Evolutionary conservation across 73 alveolate genomes (phyloP), one percentile per base, ranked within the genome.

Genomic region (Paramecium bursaria): DNA sequence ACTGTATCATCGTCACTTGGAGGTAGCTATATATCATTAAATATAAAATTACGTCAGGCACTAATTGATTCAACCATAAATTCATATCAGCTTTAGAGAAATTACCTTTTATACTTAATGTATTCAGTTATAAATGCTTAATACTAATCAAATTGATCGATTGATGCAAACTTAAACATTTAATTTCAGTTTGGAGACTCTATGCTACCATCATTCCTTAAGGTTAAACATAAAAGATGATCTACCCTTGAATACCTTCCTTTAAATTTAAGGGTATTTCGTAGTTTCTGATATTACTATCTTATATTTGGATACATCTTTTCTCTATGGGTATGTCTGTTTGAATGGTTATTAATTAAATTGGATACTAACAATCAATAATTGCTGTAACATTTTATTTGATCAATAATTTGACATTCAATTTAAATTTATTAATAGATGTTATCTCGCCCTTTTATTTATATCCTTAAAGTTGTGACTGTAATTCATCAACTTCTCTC

Each of bases 311-410:
- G 33, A 23, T 30, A 31, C 76, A 57, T 10, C 33, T 57, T 57
- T 57, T 6, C n/a, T n/a, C n/a, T n/a, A n/a, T n/a, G 33, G 25
- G 27, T 42, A 17, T 57, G 17, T 67, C 10, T 5, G 46, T 57
- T 30, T 21, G 23, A n/a, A 67, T 39, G 6, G 33, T 35, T 35
- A 67, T 27, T 14, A 67, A 39, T 1, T 67, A 27, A 67, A 67
- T 67, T 3, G 82, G 82, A 67, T 39, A 67, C 44, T 67, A 67
- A 35, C 47, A 67, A 39, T 67, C 82, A n/a, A 67, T 67, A 15
- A 67, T 67, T 67, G 44, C 33, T 67, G 30, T 67, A 67, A 25
- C 51, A 21, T 39, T 67, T 17, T 67, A 53, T 39, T 67, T 67
- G 15, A 39, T 67, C 0, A 67, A 21, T 25, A 67, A 15, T 67